Evolutionary conservation across 345 rosid species (phyloP).

Genomic region (Reutealis trisperma): DNA sequence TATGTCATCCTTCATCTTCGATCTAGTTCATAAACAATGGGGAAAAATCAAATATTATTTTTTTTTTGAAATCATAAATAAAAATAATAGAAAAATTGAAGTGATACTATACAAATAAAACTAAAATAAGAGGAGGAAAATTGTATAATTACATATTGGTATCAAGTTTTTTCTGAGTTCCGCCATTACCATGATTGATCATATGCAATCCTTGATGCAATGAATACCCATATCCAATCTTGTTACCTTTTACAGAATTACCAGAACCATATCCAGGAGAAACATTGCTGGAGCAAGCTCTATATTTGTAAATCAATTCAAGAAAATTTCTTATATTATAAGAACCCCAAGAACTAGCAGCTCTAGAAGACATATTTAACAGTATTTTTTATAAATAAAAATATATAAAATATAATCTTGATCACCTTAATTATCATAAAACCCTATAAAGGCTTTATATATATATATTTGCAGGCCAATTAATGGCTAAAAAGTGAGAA

Average conservation of each 20-base stretch:
- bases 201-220: constrained; percentile 25
- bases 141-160: constrained; percentile 11
- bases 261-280: background rate
- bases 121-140: too few species aligned
- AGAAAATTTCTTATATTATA: constrained; percentile 16
- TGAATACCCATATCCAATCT: constrained; percentile 14
- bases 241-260: background rate
- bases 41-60: too few species aligned
- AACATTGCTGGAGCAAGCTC: background rate
- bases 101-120: too few species aligned
- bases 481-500: background rate
- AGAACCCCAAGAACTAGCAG: background rate
- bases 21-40: background rate
- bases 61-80: too few species aligned
- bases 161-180: constrained; percentile 9
- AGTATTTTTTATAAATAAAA: too few species aligned
- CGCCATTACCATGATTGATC: constrained; percentile 2
- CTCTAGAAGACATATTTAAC: background rate
- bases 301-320: background rate
- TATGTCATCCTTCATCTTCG: constrained; percentile 21
- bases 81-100: too few species aligned
- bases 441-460: too few species aligned
- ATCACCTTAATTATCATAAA: too few species aligned
- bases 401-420: too few species aligned
- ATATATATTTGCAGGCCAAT: background rate